Base-by-base conservation (phyloP, 352 stramenopile genomes). In the Globisporangium perplexum region DNA sequence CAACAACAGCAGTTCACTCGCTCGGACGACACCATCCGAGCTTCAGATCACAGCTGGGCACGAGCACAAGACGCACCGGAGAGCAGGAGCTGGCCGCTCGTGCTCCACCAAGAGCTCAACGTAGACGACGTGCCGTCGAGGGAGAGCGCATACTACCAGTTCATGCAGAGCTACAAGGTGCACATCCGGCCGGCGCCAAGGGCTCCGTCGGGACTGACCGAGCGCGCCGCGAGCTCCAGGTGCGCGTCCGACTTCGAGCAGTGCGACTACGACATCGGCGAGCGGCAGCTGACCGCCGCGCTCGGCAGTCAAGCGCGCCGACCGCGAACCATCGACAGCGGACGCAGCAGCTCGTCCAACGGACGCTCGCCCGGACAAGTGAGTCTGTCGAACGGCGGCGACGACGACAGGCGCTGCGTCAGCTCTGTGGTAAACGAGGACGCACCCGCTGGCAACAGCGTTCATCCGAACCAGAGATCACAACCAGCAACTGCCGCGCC, bases 141-240 rank as follows among this genome's bases (percentile, higher is more conserved):
- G 48, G 66, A 83, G 55, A 48, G 63, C 1, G 58, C 46, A 8
- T 88, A 76, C 53, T 85, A 72, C 54, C 49, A 70, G 20, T 74
- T 83, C 52, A 88, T 86, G 73, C 47, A 36, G 3, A 75, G 72
- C 46, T 88, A 86, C 59, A 78, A 77, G 55, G 67, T 86, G 7
- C 55, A 64, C 14, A 61, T 84, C 20, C 73, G 63, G 0, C 33
- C 41, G 23, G 20, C 33, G 6, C 35, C 5, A 4, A 17, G 33
- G 3, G 28, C 1, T 38, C 12, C 36, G 18, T 42, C 36, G 7
- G 36, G 36, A 14, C 2, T 3, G 7, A 3, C 33, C 33, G 33
- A 59, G n/a, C 30, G 14, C 24, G 20, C 31, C 17, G 3, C 28
- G 23, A 50, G 12, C 18, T 12, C 28, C 4, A 33, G 8, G 20